Conservation (phyloP, 768 basidiomycete genomes). For the Boletus subparvulus region DNA sequence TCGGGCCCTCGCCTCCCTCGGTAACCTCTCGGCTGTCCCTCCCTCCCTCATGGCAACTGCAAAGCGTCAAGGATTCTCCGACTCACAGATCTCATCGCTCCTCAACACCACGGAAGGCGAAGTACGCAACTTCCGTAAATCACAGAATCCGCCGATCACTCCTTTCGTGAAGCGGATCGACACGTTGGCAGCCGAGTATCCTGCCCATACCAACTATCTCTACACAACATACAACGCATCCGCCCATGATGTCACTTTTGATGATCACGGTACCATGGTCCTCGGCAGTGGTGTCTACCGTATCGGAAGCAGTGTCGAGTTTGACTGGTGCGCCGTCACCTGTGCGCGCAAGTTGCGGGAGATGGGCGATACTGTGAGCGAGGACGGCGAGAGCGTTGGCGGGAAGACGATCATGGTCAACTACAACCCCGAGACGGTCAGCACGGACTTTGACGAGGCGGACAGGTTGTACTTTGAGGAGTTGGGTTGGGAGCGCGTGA, state of each 20-base stretch:
- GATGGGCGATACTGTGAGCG: conserved; percentile 53
- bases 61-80: conserved; percentile 95
- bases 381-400: conserved; percentile 19
- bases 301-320: conserved; percentile 98
- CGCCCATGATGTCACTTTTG: conserved; percentile 91
- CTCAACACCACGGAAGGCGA: conserved; percentile 68
- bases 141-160: conserved; percentile 65
- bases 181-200: conserved; percentile 97
- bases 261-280: conserved; percentile 99
- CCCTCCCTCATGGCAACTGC: conserved; percentile 80
- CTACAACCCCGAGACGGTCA: conserved; percentile 99
- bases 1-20: conserved; percentile 66
- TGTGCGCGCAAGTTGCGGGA: conserved; percentile 90
- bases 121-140: conserved; percentile 85
- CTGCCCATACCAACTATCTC: conserved; percentile 98
- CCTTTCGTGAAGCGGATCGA: conserved; percentile 99
- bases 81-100: conserved; percentile 86
- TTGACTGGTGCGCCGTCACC: conserved; percentile 99
- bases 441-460: conserved; percentile 99
- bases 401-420: conserved; percentile 98
- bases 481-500: conserved; percentile 94
- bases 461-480: conserved; percentile 98
- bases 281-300: conserved; percentile 97
- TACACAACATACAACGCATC: conserved; percentile 99
- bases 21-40: conserved; percentile 67